Evolutionary conservation across 1,139 yeast species (phyloP), one percentile per base, ranked within the genome.

Genomic region (Suhomyces yuchorum): DNA sequence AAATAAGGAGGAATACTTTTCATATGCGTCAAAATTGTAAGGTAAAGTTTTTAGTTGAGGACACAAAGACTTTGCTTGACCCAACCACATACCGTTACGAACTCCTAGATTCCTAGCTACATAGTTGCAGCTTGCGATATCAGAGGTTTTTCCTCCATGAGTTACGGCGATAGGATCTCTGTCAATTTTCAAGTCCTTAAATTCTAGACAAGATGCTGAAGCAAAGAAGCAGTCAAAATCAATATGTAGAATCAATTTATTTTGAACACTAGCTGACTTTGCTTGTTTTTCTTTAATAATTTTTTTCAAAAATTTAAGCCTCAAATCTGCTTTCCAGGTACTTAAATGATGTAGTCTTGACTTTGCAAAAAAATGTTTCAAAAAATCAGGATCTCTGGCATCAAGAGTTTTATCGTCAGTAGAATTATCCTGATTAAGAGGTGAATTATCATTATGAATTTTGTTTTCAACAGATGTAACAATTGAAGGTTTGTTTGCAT

Each of bases 171-270:
- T 77, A 0, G 97, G 96, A 23, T 76, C 81, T 6, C 54, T 70
- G 12, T 77, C 60, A 12, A 85, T 75, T 57, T 85, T 84, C 18
- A 83, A 58, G 7, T 82, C 72, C 0, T 87, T 85, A 38, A 75
- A 71, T 6, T 67, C 71, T 44, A 84, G 68, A 12, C 89, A 80
- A 0, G 97, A 87, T 0, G 88, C 97, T 0, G 96, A 78, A 1
- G 92, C 97, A 66, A 93, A 93, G 60, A 93, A 93, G 55, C 96
- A 90, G 63, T 93, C 99, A 65, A 90, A 93, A 63, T 93, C 99
- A 32, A 92, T 77, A 65, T 93, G 98, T 51, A 91, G 65, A 17
- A 91, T 79, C 0, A 77, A 65, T 37, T 67, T 47, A 4, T 40
- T 48, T 2, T 47, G 15, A 2, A 20, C 30, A 2, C 26, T 39